phyloP scores from a whole-genome alignment of 1,139 yeast species.

The Blastobotrys arbuscula region DNA sequence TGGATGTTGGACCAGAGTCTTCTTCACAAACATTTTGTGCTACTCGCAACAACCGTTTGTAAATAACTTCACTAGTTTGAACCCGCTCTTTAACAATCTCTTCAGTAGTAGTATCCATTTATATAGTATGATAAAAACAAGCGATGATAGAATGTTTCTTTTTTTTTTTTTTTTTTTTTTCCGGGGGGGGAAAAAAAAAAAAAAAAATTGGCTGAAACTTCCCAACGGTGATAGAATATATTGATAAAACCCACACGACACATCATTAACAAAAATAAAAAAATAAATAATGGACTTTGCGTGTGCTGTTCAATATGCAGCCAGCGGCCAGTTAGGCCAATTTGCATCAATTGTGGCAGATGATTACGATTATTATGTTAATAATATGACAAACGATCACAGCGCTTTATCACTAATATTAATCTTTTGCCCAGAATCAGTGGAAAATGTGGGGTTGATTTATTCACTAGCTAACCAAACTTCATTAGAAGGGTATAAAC shows the following conservation, averaged over 20 bases:
- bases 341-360: slow-evolving; percentile 13
- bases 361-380: slow-evolving; percentile 15
- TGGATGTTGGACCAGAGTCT: neutral
- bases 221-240: too few species aligned
- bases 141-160: too few species aligned
- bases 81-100: slow-evolving; percentile 26
- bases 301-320: slow-evolving; percentile 21
- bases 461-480: slow-evolving; percentile 12
- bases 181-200: neutral
- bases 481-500: neutral
- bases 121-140: too few species aligned
- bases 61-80: slow-evolving; percentile 24
- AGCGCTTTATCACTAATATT: slow-evolving; percentile 21
- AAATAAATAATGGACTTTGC: slow-evolving; percentile 16
- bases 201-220: neutral
- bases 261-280: neutral
- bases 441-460: slow-evolving; percentile 13
- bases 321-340: slow-evolving; percentile 18
- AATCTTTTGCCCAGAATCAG: slow-evolving; percentile 22
- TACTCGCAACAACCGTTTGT: slow-evolving; percentile 22
- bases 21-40: slow-evolving; percentile 12
- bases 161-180: too few species aligned
- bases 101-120: slow-evolving; percentile 20
- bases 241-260: neutral
- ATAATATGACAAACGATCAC: slow-evolving; percentile 16